A percentile compares a stretch with the other conserved stretches of the same genome.
Conservation (phyloP, 1,284 basidiomycete species). For the Cutaneotrichosporon sp. region DNA sequence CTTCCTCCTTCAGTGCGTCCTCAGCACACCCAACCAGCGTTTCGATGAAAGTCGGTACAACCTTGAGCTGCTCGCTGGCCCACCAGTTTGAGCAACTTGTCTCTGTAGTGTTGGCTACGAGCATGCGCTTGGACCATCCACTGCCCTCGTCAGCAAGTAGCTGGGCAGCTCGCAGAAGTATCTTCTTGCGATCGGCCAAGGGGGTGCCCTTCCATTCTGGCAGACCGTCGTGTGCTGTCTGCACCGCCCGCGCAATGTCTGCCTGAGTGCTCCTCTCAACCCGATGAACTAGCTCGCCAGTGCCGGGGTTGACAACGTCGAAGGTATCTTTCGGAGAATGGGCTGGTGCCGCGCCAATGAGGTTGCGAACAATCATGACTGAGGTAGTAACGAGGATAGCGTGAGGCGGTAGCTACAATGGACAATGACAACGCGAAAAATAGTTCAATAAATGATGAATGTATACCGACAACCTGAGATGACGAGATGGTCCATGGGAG, state of each 20-base stretch:
- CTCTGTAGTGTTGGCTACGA: conserved; percentile 16
- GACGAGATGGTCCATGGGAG: too few species aligned
- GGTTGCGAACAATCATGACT: neutral
- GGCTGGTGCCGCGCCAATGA: neutral
- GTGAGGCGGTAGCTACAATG: neutral
- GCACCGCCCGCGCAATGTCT: conserved; percentile 13
- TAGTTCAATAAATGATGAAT: too few species aligned
- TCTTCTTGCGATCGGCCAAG: conserved; percentile 9
- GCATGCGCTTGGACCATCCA: conserved; percentile 15
- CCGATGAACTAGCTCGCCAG: conserved; percentile 3
- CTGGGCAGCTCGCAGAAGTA: conserved; percentile 10
- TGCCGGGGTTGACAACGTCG: conserved; percentile 18
- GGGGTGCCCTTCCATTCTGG: conserved; percentile 9
- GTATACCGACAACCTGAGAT: too few species aligned
- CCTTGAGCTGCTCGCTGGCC: conserved; percentile 14
- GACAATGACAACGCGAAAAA: too few species aligned
- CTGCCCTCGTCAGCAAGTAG: conserved; percentile 13
- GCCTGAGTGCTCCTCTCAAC: conserved; percentile 7
- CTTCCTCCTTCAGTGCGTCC: conserved; percentile 16
- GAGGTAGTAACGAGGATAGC: neutral
- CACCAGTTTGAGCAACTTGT: conserved; percentile 14
- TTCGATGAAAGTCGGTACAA: neutral
- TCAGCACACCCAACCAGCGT: conserved; percentile 10
- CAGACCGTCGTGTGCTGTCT: conserved; percentile 2
- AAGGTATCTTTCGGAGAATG: conserved; percentile 3